phyloP scores from a whole-genome alignment of 2,329 filamentous ascomycete genomes.

The Pseudopithomyces maydicus region DNA sequence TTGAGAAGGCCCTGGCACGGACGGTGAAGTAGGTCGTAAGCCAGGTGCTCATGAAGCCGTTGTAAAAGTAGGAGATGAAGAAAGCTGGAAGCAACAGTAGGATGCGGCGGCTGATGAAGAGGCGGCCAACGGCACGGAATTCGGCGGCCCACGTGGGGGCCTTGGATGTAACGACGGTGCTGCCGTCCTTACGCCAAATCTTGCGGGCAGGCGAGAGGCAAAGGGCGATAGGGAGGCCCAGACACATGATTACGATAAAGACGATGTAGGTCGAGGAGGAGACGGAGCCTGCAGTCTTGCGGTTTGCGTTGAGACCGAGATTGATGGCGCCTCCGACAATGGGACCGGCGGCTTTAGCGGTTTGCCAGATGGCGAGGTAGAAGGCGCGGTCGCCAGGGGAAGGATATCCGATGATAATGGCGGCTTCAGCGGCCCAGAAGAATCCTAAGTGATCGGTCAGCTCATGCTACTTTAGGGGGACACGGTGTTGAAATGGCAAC shows the following conservation, averaged over 20 bases:
- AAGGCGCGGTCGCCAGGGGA: conserved; percentile 43
- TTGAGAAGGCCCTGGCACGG: conserved; percentile 39
- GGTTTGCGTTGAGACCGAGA: conserved; percentile 52
- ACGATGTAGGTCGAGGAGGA: conserved; percentile 50
- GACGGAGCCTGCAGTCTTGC: conserved; percentile 46
- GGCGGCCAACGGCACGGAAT: conserved; percentile 36
- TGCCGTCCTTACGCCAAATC: conserved; percentile 52
- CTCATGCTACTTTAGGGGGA: neutral
- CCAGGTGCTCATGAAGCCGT: conserved; percentile 43
- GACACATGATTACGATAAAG: conserved; percentile 55
- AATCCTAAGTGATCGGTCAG: conserved; percentile 21
- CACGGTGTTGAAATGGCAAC: neutral
- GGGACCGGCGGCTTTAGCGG: conserved; percentile 40
- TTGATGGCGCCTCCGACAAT: conserved; percentile 59
- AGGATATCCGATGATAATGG: conserved; percentile 50
- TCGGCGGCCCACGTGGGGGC: conserved; percentile 31
- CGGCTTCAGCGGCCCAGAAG: conserved; percentile 51
- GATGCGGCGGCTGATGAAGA: conserved; percentile 37
- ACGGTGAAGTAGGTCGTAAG: conserved; percentile 44
- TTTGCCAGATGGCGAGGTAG: conserved; percentile 43
- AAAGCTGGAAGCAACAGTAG: conserved; percentile 41
- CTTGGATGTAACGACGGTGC: conserved; percentile 31
- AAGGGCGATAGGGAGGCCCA: conserved; percentile 50
- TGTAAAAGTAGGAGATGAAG: conserved; percentile 47
- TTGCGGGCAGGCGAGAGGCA: conserved; percentile 53